Base-by-base conservation (phyloP, 352 stramenopile genomes). In the Globisporangium spinosum region DNA sequence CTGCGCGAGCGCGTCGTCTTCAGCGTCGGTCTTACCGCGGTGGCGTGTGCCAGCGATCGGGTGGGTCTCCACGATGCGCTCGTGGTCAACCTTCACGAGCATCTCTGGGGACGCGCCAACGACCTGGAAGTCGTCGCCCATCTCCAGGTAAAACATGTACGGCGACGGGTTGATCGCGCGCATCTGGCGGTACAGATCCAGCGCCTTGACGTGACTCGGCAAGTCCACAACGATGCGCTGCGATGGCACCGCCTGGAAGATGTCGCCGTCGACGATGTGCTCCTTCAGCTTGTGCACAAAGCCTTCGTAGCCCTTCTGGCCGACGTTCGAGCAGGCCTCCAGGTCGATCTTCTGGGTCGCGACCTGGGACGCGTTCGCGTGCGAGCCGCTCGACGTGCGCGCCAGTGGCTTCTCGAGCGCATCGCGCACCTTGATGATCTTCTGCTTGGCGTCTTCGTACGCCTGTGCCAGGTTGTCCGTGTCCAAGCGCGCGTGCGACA, bases 131-230 rank as follows among this genome's bases (percentile, higher is more conserved):
- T 91, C 82, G 5, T 89, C 79, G 23, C 87, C 88, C 57, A 95
- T 69, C 59, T 97, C 87, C 12, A 97, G 65, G 71, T 87, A 96
- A 64, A 96, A 96, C 88, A 97, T 96, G 77, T 97, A 97, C 25
- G 89, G 89, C 54, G 87, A 95, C 64, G 89, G 89, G 74, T 97
- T 97, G 63, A 96, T 83, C 58, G 85, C 79, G 55, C 89, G 88
- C 87, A 97, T 93, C 72, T 96, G 87, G 32, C 89, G 87, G 59
- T 97, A 97, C 68, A 97, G 60, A 51, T 97, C 88, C 32, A 97
- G 73, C 55, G 88, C 67, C 3, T 74, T 86, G 57, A 96, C 85
- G 53, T 84, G 75, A 32, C 71, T 77, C 17, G 87, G 85, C 35
- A 96, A 70, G 47, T 91, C 80, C 22, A 93, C 76, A 1, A 80